Evolutionary conservation across 129 eudicot species (phyloP).

Genomic region (Ambrosia artemisiifolia): DNA sequence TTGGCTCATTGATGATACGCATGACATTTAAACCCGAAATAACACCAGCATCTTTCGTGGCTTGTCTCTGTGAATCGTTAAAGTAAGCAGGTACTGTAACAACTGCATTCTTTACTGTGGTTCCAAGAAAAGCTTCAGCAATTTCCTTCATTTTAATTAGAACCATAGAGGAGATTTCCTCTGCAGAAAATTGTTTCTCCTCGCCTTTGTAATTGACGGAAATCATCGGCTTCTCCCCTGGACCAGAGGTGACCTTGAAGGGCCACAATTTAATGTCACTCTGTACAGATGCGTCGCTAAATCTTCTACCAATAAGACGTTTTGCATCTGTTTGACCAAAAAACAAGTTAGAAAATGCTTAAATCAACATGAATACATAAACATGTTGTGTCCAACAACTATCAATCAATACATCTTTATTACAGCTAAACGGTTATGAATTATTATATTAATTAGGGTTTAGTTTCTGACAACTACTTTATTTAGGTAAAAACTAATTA

Average conservation of each 20-base stretch:
- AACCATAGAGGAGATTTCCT: constrained; percentile 33
- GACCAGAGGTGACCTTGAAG: constrained; percentile 25
- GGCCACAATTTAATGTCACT: constrained; percentile 28
- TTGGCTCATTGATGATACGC: constrained; percentile 41
- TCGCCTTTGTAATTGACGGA: constrained; percentile 33
- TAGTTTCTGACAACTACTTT: no score
- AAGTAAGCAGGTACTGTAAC: constrained; percentile 35
- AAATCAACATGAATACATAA: background rate
- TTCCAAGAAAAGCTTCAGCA: constrained; percentile 34
- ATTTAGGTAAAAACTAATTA: no score
- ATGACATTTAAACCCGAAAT: constrained; percentile 36
- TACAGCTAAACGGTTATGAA: no score
- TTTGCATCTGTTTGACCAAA: constrained; percentile 17
- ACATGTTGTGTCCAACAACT: no score
- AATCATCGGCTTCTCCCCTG: constrained; percentile 32
- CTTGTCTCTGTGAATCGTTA: constrained; percentile 31
- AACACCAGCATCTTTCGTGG: constrained; percentile 40
- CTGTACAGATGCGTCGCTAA: constrained; percentile 25
- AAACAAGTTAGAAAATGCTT: background rate
- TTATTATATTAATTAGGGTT: no score
- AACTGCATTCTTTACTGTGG: constrained; percentile 29
- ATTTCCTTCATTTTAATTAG: constrained; percentile 30
- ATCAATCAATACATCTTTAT: background rate
- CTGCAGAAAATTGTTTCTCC: constrained; percentile 29
- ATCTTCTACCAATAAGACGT: constrained; percentile 32